Base-by-base conservation (phyloP, 257 asterid genomes). In the Catharanthus roseus region DNA sequence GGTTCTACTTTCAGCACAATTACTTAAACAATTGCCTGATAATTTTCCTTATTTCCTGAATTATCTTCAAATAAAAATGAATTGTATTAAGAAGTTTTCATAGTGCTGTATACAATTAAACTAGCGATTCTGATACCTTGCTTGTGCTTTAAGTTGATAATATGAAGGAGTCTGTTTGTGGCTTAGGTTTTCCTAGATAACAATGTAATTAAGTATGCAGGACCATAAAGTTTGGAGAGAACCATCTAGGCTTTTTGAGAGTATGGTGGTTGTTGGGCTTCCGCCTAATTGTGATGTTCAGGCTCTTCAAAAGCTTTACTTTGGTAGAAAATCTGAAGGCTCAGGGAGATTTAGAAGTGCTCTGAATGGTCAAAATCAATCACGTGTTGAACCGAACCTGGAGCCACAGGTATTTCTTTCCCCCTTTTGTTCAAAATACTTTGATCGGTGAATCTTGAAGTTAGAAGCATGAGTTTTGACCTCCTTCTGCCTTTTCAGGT, bases 221-320 rank as follows among this genome's bases (percentile, higher is more conserved):
- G 97, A 91, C 83, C 95, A 90, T 82, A 90, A 81, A 85, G 91
- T 91, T 72, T 85, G 97, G 97, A 89, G 85, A 80, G 98, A 87
- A 74, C 96, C 92, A 61, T 81, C 99, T 44, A 87, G 85, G 77
- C 89, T 90, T 68, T 87, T 95, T 72, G 99, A 95, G 82, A 95
- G 97, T 87, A 82, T 95, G 95, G 98, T 95, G 55, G 93, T 95
- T 76, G 92, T 90, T 50, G 99, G 99, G 69, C 97, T 95, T 74
- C 99, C 90, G 83, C 95, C 98, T 54, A 85, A 57, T 81, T 85
- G 96, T 75, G 99, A 95, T 74, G 76, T 95, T 83, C 90, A 85
- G 75, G 93, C 97, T 70, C 95, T 95, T 84, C 93, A 95, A 75
- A 86, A 84, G 77, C 86, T 89, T 73, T 95, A 87, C 86, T 92